Evolutionary conservation across 2,329 filamentous ascomycete genomes (phyloP), one percentile per base, ranked within the genome.

Genomic region (Botryotinia narcissicola): DNA sequence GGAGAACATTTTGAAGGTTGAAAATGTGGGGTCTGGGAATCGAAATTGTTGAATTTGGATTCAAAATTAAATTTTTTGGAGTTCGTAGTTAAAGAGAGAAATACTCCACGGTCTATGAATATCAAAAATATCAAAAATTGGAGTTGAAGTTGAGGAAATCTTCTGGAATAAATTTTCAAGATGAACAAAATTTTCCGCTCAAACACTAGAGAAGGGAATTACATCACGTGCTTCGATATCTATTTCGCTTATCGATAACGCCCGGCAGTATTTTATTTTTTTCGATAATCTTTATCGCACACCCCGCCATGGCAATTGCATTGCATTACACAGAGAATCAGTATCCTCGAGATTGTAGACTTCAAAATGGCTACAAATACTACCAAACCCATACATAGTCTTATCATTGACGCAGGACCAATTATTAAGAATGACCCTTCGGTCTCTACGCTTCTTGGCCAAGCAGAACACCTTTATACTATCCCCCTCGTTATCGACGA

Each of bases 371-470:
- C 78, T 2, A 76, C 75, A n/a, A 73, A 75, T 70, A 75, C 76
- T 9, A 66, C 77, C 29, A 97, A 95, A 81, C 87, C 91, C 0
- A 90, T 97, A 68, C 91, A 97, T 84, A 92, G 91, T 71, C 89
- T 98, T 70, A 88, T 98, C 42, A 87, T 99, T 77, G 96, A 99
- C 81, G 92, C 96, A 4, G 95, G 95, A 40, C 94, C 95, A 12
- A 90, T 99, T 75, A 95, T 99, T 82, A 95, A 95, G 81, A 98
- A 98, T 84, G 92, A 96, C 76, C 94, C 95, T 20, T 86, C 93
- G 18, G 89, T 96, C 37, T 97, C 93, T 63, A 93, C 92, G 0
- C 89, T 99, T 18, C 85, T 97, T 70, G 87, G 89, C 54, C 90
- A 93, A 81, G 91, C 94, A 66, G 91, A 96, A 79, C 85, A 87